Evolutionary conservation across 2,329 filamentous ascomycete genomes (phyloP).

Genomic region (Verticillium zaregamsianum): DNA sequence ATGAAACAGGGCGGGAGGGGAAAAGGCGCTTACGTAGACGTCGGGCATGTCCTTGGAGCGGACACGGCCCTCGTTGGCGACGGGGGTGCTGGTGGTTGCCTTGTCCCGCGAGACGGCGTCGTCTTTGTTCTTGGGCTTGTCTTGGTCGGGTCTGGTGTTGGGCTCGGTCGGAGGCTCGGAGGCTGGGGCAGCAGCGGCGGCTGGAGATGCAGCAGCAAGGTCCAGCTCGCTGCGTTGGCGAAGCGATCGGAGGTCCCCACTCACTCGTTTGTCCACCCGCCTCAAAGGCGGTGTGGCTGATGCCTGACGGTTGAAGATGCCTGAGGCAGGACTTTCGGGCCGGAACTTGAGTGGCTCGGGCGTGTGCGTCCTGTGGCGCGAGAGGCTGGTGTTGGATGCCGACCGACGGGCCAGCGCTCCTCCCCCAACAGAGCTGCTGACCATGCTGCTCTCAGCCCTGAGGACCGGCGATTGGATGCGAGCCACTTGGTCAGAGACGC

Average conservation of each 20-base stretch:
- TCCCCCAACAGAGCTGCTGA: conserved; percentile 29
- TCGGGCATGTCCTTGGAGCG: conserved; percentile 84
- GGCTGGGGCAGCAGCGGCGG: not conserved
- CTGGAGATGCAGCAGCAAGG: conserved; percentile 9
- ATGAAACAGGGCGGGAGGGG: conserved; percentile 1
- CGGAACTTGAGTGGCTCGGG: conserved; percentile 51
- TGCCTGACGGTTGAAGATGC: conserved; percentile 44
- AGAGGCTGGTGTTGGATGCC: conserved; percentile 50
- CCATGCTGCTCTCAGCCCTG: not conserved
- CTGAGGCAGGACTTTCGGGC: conserved; percentile 54
- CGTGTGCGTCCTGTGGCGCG: conserved; percentile 38
- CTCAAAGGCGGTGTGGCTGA: conserved; percentile 65
- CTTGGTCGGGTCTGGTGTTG: conserved; percentile 2
- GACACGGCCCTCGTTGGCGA: conserved; percentile 83
- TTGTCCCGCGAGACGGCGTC: conserved; percentile 8
- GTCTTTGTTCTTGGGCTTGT: not conserved
- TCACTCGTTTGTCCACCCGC: conserved; percentile 62
- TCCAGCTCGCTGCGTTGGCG: conserved; percentile 46
- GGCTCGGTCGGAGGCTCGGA: not conserved
- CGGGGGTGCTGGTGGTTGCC: conserved; percentile 49
- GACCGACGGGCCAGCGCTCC: conserved; percentile 32
- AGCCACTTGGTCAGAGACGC: conserved; percentile 32
- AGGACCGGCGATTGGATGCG: conserved; percentile 12
- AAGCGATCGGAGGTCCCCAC: conserved; percentile 71
- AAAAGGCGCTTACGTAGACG: conserved; percentile 70